Percentiles rank a stretch among this genome's conserved stretches.
Conservation (phyloP, 225 moss, liverwort and hornwort species). For the Pseudoscleropodium purum region DNA sequence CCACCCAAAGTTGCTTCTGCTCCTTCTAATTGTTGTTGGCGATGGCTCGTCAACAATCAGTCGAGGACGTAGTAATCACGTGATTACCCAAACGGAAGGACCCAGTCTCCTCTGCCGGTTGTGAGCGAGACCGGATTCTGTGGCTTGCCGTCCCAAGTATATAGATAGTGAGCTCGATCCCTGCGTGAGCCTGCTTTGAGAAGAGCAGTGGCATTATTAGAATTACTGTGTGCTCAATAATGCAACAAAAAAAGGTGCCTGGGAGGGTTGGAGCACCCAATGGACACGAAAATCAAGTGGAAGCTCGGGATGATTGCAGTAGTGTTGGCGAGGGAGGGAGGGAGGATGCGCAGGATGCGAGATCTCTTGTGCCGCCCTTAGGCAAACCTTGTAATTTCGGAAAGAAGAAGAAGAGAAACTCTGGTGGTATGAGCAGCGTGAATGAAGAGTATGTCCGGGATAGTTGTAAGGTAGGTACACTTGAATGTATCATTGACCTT, state of each 20-base stretch:
- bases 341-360: not conserved
- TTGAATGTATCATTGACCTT: too few species aligned
- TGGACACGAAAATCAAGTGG: not conserved
- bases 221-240: not conserved
- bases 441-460: too few species aligned
- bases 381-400: too few species aligned
- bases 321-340: not conserved
- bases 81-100: not conserved
- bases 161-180: not conserved
- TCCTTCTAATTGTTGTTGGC: not conserved
- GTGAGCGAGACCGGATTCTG: too few species aligned
- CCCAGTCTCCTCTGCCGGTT: not conserved
- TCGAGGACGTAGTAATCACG: not conserved
- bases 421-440: too few species aligned
- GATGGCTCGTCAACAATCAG: not conserved
- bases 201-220: not conserved
- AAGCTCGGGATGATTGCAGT: not conserved
- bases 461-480: too few species aligned
- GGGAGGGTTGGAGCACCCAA: not conserved
- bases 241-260: not conserved
- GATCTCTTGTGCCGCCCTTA: not conserved
- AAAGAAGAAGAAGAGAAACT: too few species aligned
- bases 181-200: not conserved
- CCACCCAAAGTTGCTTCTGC: not conserved
- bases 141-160: not conserved